A percentile compares a stretch with the other conserved stretches of the same genome.
Conservation (phyloP, 805 yeast genomes). For the Metschnikowia sp. region DNA sequence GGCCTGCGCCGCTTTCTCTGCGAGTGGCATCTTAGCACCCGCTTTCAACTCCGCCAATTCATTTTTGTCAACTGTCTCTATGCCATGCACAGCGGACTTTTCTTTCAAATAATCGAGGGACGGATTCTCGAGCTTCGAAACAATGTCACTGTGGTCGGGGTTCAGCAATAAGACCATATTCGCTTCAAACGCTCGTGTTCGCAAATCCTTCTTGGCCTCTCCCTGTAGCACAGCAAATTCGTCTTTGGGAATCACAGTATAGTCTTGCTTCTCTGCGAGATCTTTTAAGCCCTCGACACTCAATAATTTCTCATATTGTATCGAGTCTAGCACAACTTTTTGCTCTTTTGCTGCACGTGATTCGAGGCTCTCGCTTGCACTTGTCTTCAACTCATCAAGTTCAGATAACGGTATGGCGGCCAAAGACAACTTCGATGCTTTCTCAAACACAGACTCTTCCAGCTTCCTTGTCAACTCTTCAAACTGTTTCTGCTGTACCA, state of each 20-base stretch:
- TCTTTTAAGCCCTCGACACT: conserved; percentile 7
- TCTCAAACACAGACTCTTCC: conserved; percentile 13
- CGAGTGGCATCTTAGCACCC: conserved; percentile 11
- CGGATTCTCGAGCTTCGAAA: neutral
- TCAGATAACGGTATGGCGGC: conserved; percentile 12
- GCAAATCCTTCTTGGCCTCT: conserved; percentile 10
- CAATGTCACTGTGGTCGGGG: conserved; percentile 4
- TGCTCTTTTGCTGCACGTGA: conserved; percentile 8
- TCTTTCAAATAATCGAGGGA: conserved; percentile 3
- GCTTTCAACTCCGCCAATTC: conserved; percentile 14
- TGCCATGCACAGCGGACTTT: conserved; percentile 6
- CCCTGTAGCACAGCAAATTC: conserved; percentile 7
- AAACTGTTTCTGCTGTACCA: conserved; percentile 5
- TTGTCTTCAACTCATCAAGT: conserved; percentile 3
- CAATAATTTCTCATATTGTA: conserved; percentile 1
- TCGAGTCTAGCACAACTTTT: conserved; percentile 6
- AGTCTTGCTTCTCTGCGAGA: conserved; percentile 8
- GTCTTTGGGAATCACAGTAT: neutral
- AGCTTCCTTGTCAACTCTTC: conserved; percentile 4
- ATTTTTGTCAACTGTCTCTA: conserved; percentile 8
- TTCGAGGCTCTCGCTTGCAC: conserved; percentile 8
- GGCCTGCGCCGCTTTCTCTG: conserved; percentile 18
- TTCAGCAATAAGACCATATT: conserved; percentile 10
- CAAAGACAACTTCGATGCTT: conserved; percentile 10
- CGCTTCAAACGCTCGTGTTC: conserved; percentile 8